Conservation (phyloP, 129 eudicot species). For the Gnaphalium uliginosum region DNA sequence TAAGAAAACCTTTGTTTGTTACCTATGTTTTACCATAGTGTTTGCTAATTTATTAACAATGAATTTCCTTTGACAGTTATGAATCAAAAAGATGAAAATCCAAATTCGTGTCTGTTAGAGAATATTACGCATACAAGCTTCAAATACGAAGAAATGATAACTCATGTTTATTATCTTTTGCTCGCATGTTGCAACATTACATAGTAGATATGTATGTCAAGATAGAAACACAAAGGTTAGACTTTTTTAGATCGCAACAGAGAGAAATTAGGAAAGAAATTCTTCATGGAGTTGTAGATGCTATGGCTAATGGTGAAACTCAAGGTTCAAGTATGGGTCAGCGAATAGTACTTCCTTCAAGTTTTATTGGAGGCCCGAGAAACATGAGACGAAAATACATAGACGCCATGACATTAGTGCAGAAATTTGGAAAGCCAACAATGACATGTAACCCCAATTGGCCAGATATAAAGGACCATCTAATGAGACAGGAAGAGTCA, state of each 20-base stretch:
- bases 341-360: neutral
- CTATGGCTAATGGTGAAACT: neutral
- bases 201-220: neutral
- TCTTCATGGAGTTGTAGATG: neutral
- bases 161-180: neutral
- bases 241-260: neutral
- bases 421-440: neutral
- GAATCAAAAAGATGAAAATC: neutral
- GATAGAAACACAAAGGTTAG: neutral
- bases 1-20: neutral
- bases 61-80: neutral
- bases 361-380: conserved; percentile 21
- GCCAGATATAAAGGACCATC: neutral
- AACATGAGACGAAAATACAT: conserved; percentile 24
- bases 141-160: neutral
- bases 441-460: neutral
- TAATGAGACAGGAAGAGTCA: neutral
- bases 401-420: conserved; percentile 22
- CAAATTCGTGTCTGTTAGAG: neutral
- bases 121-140: conserved; percentile 1
- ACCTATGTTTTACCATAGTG: neutral
- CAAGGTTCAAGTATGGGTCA: neutral
- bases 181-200: neutral
- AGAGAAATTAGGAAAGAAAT: neutral
- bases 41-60: neutral